phyloP scores from a whole-genome alignment of 495 filamentous ascomycete species.

The Apodospora peruviana region DNA sequence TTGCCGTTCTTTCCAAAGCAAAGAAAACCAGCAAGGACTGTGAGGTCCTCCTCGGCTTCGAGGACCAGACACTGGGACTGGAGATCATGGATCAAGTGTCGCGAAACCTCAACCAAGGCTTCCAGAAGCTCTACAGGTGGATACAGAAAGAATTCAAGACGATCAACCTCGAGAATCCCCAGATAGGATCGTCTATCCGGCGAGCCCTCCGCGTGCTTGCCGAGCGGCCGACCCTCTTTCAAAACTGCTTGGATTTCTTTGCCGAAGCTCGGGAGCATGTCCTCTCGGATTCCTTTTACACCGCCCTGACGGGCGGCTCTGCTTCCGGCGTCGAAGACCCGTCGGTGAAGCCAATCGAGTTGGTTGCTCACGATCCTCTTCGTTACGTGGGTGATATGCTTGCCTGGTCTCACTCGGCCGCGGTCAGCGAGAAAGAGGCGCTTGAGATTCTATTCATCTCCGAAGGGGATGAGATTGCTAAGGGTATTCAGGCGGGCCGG shows the following conservation, averaged over 20 bases:
- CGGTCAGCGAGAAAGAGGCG: conserved; percentile 89
- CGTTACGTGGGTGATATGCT: conserved; percentile 97
- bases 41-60: conserved; percentile 79
- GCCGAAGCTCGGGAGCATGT: conserved; percentile 84
- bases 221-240: conserved; percentile 84
- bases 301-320: conserved; percentile 73
- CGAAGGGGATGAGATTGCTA: conserved; percentile 86
- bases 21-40: conserved; percentile 87
- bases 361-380: conserved; percentile 85
- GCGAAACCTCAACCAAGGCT: conserved; percentile 79
- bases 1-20: conserved; percentile 68
- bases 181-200: conserved; percentile 81
- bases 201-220: conserved; percentile 82
- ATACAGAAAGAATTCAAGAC: conserved; percentile 89
- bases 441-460: conserved; percentile 86
- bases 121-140: conserved; percentile 94
- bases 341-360: conserved; percentile 84
- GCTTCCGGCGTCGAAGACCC: conserved; percentile 35
- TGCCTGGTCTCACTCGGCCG: conserved; percentile 90
- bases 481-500: conserved; percentile 75
- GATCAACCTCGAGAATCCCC: conserved; percentile 89
- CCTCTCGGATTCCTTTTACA: conserved; percentile 84
- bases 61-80: conserved; percentile 77
- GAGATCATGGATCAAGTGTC: conserved; percentile 90
- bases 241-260: conserved; percentile 90